Conservation (phyloP, 78 protist genomes). For the Planoprotostelium fungivorum region DNA sequence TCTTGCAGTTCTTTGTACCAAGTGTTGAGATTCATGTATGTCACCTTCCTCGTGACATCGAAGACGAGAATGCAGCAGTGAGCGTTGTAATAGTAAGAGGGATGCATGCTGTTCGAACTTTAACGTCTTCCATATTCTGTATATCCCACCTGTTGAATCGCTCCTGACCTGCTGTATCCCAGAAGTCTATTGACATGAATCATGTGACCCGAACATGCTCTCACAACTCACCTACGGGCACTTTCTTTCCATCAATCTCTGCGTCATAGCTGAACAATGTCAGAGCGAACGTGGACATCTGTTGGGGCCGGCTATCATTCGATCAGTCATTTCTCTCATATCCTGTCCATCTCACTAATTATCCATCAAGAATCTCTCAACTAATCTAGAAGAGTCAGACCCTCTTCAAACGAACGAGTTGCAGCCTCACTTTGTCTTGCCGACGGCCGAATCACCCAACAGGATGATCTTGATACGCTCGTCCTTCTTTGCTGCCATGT, state of each 20-base stretch:
- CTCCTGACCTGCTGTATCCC: conserved; percentile 79
- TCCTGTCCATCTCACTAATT: background rate
- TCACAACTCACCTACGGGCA: conserved; percentile 6
- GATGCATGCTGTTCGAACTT: conserved; percentile 25
- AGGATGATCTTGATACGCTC: conserved; percentile 19
- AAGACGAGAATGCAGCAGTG: conserved; percentile 59
- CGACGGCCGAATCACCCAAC: conserved; percentile 68
- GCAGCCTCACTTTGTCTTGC: conserved; percentile 45
- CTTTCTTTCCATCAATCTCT: conserved; percentile 6
- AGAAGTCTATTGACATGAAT: conserved; percentile 21
- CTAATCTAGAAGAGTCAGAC: conserved; percentile 4
- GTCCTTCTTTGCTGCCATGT: conserved; percentile 2
- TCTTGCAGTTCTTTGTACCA: conserved; percentile 66
- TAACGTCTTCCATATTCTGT: background rate
- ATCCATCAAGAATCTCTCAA: conserved; percentile 60
- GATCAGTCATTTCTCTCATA: background rate
- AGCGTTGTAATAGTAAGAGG: conserved; percentile 58
- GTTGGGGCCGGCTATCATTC: conserved; percentile 23
- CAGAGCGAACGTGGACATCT: conserved; percentile 52
- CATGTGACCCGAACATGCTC: background rate
- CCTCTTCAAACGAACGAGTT: background rate
- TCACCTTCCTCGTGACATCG: conserved; percentile 52
- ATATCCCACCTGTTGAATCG: conserved; percentile 33
- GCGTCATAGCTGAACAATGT: conserved; percentile 14
- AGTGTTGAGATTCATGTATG: conserved; percentile 52